Base-by-base conservation (phyloP, 2,329 filamentous ascomycete species). In the Clathrospora elynae region DNA sequence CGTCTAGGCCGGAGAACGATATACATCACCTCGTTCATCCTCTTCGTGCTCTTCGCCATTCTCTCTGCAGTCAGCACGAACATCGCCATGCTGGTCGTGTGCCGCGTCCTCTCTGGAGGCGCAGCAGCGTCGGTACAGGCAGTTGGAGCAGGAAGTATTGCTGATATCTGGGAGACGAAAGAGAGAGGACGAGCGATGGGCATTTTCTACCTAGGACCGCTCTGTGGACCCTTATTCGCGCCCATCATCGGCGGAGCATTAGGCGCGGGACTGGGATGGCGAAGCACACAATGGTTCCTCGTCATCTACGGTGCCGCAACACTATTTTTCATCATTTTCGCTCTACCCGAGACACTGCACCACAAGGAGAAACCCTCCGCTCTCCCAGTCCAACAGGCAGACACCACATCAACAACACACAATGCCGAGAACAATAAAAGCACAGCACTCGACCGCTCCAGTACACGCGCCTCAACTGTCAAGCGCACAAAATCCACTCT, bases 241-340 rank as follows among this genome's bases (percentile, higher is more conserved):
- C 69, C 69, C 6, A 71, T 72, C 20, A 61, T 72, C 13, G 69
- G 69, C n/a, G 69, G 69, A 19, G 65, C 53, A 4, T 36, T 72
- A 9, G 61, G 61, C 1, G 38, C 66, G 25, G 55, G 51, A 0
- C 51, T 71, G 2, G 66, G 67, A 1, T 72, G 69, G 69, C 42
- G 69, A 40, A 67, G 67, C 31, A 72, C 69, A 3, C 68, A 68
- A 33, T 72, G 68, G 68, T 71, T 71, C 19, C 49, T 71, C 8
- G 66, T 68, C 20, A 61, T 70, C 6, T 71, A 68, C 19, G 69
- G 68, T n/a, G 60, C 55, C 4, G 30, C 62, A 19, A 67, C 67
- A 2, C 44, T 66, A 6, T 35, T 67, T 9, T 51, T 64, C 10
- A 59, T 72, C 37, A 48, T 65, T 33, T 66, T 72, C 20, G 51